These are phyloP conservation scores for Penicillium vulpinum DNA, from an alignment of 2,329 filamentous ascomycete species.

Conservation along the genomic window DNA sequence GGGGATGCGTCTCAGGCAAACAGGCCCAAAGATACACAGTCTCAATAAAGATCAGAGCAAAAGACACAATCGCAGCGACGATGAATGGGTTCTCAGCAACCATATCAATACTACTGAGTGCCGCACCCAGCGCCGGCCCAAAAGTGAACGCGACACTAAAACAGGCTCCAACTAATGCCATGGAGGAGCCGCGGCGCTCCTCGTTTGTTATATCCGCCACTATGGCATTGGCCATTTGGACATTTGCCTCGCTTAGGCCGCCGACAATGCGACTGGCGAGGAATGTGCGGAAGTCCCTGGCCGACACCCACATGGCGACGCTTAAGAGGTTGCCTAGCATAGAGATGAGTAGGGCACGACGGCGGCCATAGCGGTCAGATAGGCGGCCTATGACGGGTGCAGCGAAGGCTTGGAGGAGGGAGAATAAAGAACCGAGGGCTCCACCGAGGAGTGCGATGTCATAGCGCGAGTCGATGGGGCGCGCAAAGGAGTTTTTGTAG, in stretches of 20 bases:
- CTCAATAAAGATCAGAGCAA: slow-evolving; percentile 81
- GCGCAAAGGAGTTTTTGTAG: slow-evolving; percentile 91
- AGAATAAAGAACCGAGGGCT: slow-evolving; percentile 90
- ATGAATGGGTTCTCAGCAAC: slow-evolving; percentile 91
- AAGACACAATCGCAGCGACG: slow-evolving; percentile 82
- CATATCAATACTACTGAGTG: slow-evolving; percentile 71
- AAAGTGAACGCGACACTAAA: slow-evolving; percentile 98
- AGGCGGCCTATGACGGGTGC: slow-evolving; percentile 87
- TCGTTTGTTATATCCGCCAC: slow-evolving; percentile 94
- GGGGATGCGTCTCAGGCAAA: slow-evolving; percentile 75
- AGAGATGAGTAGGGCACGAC: slow-evolving; percentile 81
- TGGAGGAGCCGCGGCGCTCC: slow-evolving; percentile 78
- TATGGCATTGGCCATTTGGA: slow-evolving; percentile 93
- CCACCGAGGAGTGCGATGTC: slow-evolving; percentile 95
- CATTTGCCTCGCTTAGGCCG: slow-evolving; percentile 92
- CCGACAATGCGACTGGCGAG: slow-evolving; percentile 90
- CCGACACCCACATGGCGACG: slow-evolving; percentile 90
- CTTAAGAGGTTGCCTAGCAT: slow-evolving; percentile 93
- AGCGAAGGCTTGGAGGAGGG: slow-evolving; percentile 84
- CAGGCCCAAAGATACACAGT: slow-evolving; percentile 81
- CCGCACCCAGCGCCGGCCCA: slow-evolving; percentile 87
- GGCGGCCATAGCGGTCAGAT: slow-evolving; percentile 83
- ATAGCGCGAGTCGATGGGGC: slow-evolving; percentile 92
- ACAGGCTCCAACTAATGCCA: slow-evolving; percentile 94
- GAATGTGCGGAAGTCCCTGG: slow-evolving; percentile 93